These are phyloP conservation scores for Madurella fahalii DNA, from an alignment of 2,329 filamentous ascomycete genomes.

Conservation along the genomic window DNA sequence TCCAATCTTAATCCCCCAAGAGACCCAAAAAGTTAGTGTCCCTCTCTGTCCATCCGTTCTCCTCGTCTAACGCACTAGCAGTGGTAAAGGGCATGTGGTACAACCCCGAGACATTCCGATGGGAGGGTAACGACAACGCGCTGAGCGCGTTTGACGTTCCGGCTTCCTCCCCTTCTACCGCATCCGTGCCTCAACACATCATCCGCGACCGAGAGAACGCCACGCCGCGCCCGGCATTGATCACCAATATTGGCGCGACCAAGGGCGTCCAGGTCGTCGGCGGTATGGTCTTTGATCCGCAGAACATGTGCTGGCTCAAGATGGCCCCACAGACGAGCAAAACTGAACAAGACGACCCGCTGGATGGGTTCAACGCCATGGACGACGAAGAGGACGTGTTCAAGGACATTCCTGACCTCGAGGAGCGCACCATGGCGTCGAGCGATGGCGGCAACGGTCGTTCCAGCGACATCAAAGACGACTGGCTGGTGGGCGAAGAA, in stretches of 20 bases:
- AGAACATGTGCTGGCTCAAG: conserved; percentile 97
- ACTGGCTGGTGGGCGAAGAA: conserved; percentile 88
- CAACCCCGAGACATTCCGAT: conserved; percentile 78
- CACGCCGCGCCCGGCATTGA: conserved; percentile 71
- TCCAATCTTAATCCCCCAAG: conserved; percentile 72
- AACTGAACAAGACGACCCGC: conserved; percentile 50
- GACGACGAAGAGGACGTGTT: conserved; percentile 93
- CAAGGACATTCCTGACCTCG: conserved; percentile 88
- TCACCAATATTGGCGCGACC: conserved; percentile 80
- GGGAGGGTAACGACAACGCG: conserved; percentile 95
- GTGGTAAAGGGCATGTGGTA: conserved; percentile 95
- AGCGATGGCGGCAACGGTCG: conserved; percentile 48
- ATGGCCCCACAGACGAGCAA: conserved; percentile 46
- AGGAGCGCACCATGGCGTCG: conserved; percentile 57
- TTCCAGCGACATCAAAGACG: conserved; percentile 62
- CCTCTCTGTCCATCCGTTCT: not conserved
- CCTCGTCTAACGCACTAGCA: conserved; percentile 35
- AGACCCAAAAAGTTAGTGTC: conserved; percentile 70
- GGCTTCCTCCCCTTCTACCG: conserved; percentile 50
- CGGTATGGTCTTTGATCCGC: conserved; percentile 98
- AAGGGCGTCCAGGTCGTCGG: conserved; percentile 90
- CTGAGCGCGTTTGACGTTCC: conserved; percentile 72
- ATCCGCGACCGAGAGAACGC: conserved; percentile 53
- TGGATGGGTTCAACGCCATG: conserved; percentile 63
- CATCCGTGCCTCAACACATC: conserved; percentile 41